Percentiles rank a stretch among this genome's conserved stretches.
These are phyloP conservation scores for Iberis pinnata DNA, from an alignment of 345 rosid genomes.

Conservation along the genomic window DNA sequence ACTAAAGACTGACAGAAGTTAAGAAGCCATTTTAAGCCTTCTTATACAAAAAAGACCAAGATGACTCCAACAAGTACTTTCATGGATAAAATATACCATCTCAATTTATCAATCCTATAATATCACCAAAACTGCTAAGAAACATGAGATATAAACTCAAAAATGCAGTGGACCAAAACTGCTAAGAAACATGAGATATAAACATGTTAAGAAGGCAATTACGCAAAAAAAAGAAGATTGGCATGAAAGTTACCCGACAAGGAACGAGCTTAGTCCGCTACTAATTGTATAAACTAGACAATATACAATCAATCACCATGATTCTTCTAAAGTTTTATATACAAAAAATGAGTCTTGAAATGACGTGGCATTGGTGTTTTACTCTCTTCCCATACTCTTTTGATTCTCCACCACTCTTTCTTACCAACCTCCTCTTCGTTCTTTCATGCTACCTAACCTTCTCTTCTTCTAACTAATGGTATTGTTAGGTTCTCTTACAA, in stretches of 20 bases:
- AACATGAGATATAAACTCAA: too few relatives aligned
- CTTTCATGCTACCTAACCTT: slow-evolving; percentile 26
- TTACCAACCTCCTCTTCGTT: slow-evolving; percentile 24
- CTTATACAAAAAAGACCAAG: background rate
- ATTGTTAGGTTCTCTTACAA: too few relatives aligned
- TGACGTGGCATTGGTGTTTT: slow-evolving; percentile 7
- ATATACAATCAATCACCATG: too few relatives aligned
- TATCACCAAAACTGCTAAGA: too few relatives aligned
- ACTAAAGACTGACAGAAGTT: too few relatives aligned
- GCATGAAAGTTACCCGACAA: too few relatives aligned
- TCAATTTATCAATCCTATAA: background rate
- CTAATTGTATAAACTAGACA: too few relatives aligned
- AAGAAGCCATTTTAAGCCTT: background rate
- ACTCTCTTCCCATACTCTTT: slow-evolving; percentile 17
- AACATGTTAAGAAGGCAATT: too few relatives aligned
- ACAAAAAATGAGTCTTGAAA: background rate
- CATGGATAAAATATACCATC: background rate
- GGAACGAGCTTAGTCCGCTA: too few relatives aligned
- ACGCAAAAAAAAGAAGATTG: too few relatives aligned
- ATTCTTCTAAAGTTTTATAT: background rate
- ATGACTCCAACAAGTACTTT: background rate
- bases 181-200: too few relatives aligned
- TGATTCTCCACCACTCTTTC: slow-evolving; percentile 29
- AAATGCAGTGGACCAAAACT: too few relatives aligned
- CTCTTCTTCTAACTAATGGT: background rate